Evolutionary conservation across 495 filamentous ascomycete species (phyloP), one percentile per base, ranked within the genome.

Genomic region (Penicillium verhagenii): DNA sequence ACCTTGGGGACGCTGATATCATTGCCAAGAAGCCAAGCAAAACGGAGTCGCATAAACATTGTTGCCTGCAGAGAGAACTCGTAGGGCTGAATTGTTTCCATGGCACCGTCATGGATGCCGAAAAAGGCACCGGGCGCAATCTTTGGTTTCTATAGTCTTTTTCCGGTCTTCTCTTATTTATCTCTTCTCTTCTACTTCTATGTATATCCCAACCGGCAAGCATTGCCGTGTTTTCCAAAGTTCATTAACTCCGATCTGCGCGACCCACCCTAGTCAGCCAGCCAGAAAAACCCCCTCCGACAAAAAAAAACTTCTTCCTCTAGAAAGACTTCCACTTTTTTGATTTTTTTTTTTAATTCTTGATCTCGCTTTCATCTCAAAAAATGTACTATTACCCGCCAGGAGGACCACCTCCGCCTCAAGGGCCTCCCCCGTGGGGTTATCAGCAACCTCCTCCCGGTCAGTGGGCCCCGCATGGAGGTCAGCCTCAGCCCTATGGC

Each of bases 311-410:
- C 31, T 53, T 53, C 33, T 35, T 35, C 33, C 33, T 35, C 11
- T 35, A n/a, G 33, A 35, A 4, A 35, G 31, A 35, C 31, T 43
- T n/a, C 18, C 23, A 20, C 40, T 43, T 43, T 7, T 19, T n/a
- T n/a, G n/a, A n/a, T n/a, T 24, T 43, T 43, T 19, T 0, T 43
- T 11, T 43, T 11, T 4, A 14, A 14, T 35, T n/a, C 23, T 8
- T 21, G 40, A 21, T 6, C 16, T 42, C 11, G 6, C n/a, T 43
- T 3, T 45, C 18, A 33, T 35, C 10, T 35, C 29, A 33, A 11
- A 1, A 11, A 1, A 63, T 72, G 70, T 65, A 70, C 54, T 24
- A 70, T 56, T 24, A 50, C 10, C 63, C 59, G 8, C 54, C 66
- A 45, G 56, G 58, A 25, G 59, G 58, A 44, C 63, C 61, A 11